Base-by-base conservation (phyloP, 495 filamentous ascomycete genomes). In the Amniculicola lignicola region DNA sequence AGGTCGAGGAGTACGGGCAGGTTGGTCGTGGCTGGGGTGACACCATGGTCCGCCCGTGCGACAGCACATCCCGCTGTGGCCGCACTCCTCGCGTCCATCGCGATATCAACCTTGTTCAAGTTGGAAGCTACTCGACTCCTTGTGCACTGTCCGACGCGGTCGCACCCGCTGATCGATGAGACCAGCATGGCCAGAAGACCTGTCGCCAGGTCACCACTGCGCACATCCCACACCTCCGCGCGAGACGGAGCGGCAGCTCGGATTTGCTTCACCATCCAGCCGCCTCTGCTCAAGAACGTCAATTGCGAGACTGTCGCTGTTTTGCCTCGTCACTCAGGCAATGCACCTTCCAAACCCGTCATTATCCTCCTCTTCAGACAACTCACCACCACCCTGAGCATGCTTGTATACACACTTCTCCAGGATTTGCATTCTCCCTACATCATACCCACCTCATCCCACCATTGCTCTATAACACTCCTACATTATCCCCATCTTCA, bases 241-340 rank as follows among this genome's bases (percentile, higher is more conserved):
- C n/a, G n/a, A n/a, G n/a, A n/a, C n/a, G n/a, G n/a, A n/a, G n/a
- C n/a, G n/a, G n/a, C n/a, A n/a, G n/a, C n/a, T n/a, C n/a, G n/a
- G 42, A 11, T 22, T 31, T 23, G 42, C 16, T 25, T 10, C 10
- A 27, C 27, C 9, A 7, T n/a, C 37, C 23, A 21, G n/a, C 41
- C 33, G 4, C 24, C 38, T 44, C 38, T 19, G n/a, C 35, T 31
- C 12, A 31, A 37, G 29, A 43, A 23, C 51, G 56, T 61, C 44
- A 42, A 56, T 60, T 54, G 57, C 57, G 57, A 60, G 57, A 60
- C 57, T 39, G 18, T 42, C 23, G 25, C 49, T 36, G 57, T 60
- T 60, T 60, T 39, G 57, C 38, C 57, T n/a, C 50, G 44, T 46
- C 19, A 29, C 47, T 19, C 1, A 53, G 39, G 15, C 56, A 38